phyloP scores from a whole-genome alignment of 202 grass and related monocot species.

The Bolboschoenoplectus hybrid region DNA sequence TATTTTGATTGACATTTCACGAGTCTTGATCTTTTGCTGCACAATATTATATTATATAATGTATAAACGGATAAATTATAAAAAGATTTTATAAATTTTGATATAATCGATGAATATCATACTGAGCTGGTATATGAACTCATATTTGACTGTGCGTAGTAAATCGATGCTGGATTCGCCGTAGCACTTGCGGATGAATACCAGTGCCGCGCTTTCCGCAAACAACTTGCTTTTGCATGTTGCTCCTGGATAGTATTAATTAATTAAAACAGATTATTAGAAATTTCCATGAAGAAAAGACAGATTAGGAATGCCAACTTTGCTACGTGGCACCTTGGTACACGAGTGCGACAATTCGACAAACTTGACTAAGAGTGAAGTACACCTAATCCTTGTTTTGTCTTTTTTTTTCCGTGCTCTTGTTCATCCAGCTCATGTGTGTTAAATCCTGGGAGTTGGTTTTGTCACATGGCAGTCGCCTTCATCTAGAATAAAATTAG shows the following conservation, averaged over 20 bases:
- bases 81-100: no score
- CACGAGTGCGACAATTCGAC: not conserved
- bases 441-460: not conserved
- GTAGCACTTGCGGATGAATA: no score
- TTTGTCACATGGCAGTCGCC: constrained; percentile 16
- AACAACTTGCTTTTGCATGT: not conserved
- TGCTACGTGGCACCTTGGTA: not conserved
- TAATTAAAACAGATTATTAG: not conserved
- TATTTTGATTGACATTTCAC: no score
- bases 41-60: no score
- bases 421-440: constrained; percentile 18
- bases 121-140: no score
- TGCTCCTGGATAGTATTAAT: not conserved
- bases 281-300: not conserved
- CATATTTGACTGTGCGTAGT: no score
- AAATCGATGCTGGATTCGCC: no score
- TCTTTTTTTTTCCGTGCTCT: not conserved
- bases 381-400: not conserved
- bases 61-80: no score
- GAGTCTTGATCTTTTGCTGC: no score
- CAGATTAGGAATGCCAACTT: not conserved
- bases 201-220: no score
- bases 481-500: constrained; percentile 13
- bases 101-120: no score
- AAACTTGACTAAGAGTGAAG: not conserved